These are phyloP conservation scores for Ogataea haglerorum DNA, from an alignment of 805 yeast species.

Conservation along the genomic window DNA sequence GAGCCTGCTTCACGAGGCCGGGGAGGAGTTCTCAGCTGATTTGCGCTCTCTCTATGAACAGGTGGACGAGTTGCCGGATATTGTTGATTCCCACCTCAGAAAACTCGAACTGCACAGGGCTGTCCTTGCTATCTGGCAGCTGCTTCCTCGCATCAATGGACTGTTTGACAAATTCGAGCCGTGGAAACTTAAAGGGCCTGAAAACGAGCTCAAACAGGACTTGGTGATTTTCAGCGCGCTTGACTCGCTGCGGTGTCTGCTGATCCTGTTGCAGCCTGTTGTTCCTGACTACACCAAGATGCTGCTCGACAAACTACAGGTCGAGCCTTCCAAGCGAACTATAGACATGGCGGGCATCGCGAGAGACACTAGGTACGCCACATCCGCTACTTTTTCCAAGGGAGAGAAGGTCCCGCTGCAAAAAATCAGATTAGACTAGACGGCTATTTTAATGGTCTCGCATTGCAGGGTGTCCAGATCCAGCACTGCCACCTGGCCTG, in stretches of 20 bases:
- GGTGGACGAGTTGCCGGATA: constrained; percentile 12
- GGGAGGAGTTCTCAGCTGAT: constrained; percentile 13
- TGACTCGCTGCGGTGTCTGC: constrained; percentile 64
- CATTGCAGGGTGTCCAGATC: constrained; percentile 57
- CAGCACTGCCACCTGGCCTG: constrained; percentile 63
- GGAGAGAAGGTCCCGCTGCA: constrained; percentile 33
- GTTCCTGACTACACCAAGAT: constrained; percentile 60
- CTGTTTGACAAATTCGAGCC: constrained; percentile 71
- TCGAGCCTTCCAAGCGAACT: constrained; percentile 40
- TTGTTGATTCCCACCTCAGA: constrained; percentile 38
- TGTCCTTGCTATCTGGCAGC: constrained; percentile 54
- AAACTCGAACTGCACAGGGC: constrained; percentile 55
- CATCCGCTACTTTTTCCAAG: constrained; percentile 34
- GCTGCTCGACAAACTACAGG: constrained; percentile 63
- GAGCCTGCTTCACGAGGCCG: constrained; percentile 17
- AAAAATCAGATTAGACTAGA: constrained; percentile 19
- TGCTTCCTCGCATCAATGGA: constrained; percentile 57
- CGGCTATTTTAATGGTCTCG: constrained; percentile 41
- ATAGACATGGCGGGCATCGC: constrained; percentile 49
- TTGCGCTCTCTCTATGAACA: constrained; percentile 25
- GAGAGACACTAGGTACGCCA: constrained; percentile 60
- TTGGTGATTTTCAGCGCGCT: constrained; percentile 59
- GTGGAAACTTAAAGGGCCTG: constrained; percentile 52
- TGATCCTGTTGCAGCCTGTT: constrained; percentile 68
- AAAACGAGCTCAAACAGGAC: constrained; percentile 38